These are phyloP conservation scores for Mortierella polycephala DNA, from an alignment of 371 early-diverging fungal genomes.

Conservation along the genomic window DNA sequence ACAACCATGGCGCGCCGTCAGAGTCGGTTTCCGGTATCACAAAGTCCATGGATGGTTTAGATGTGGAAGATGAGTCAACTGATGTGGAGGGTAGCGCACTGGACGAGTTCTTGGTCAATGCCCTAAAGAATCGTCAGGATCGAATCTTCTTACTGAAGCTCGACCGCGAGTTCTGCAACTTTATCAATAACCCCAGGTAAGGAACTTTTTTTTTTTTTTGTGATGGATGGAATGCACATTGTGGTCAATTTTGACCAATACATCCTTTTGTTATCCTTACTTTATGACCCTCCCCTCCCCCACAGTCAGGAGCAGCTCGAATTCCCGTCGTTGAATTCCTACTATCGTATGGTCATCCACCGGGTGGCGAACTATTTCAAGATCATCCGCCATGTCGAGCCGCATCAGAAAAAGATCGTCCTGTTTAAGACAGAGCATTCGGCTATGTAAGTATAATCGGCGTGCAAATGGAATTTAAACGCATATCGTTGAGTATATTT, in stretches of 20 bases:
- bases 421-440: conserved; percentile 70
- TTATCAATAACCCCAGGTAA: conserved; percentile 72
- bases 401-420: conserved; percentile 67
- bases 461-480: not conserved
- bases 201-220: conserved; percentile 1
- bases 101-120: conserved; percentile 72
- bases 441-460: conserved; percentile 63
- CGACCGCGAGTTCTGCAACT: conserved; percentile 73
- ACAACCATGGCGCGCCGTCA: too few species aligned
- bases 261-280: not conserved
- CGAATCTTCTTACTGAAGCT: conserved; percentile 78
- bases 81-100: too few species aligned
- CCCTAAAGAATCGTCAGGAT: conserved; percentile 77
- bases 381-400: conserved; percentile 72
- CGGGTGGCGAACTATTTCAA: conserved; percentile 79
- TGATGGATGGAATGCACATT: not conserved
- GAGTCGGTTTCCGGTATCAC: too few species aligned
- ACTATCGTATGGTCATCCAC: conserved; percentile 81
- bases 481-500: not conserved
- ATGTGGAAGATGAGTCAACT: too few species aligned
- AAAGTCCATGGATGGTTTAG: too few species aligned
- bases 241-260: not conserved
- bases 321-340: conserved; percentile 81
- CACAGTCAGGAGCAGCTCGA: conserved; percentile 68
- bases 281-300: not conserved